Conservation (phyloP, 306 rosid species). For the Gastrolobium bilobum region DNA sequence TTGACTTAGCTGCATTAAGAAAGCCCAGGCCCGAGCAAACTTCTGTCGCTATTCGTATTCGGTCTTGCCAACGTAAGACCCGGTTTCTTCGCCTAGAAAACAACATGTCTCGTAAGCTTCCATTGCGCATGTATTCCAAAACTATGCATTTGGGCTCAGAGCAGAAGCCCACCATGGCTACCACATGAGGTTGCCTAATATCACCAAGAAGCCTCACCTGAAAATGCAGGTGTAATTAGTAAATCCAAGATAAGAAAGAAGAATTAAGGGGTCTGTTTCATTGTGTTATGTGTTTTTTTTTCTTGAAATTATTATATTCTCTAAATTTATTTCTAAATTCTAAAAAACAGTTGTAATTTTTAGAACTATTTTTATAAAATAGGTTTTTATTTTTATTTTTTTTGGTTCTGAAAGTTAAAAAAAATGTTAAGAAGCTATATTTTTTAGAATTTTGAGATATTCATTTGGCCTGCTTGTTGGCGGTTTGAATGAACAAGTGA, state of each 20-base stretch:
- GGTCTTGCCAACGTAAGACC: constrained; percentile 66
- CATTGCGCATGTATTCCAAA: constrained; percentile 78
- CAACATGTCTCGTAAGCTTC: constrained; percentile 66
- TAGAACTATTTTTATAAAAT: no score
- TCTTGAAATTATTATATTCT: no score
- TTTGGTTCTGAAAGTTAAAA: no score
- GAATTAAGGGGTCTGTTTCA: no score
- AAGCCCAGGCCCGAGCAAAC: constrained; percentile 68
- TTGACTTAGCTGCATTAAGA: constrained; percentile 57
- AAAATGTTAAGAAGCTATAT: no score
- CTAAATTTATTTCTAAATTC: no score
- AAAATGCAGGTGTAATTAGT: constrained; percentile 24
- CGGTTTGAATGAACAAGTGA: no score
- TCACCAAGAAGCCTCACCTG: constrained; percentile 73
- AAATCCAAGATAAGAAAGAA: neutral
- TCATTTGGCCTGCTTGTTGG: no score
- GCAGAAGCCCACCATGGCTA: constrained; percentile 77
- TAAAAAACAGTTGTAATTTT: no score
- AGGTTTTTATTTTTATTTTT: no score
- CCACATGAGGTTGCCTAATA: constrained; percentile 76
- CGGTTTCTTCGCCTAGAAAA: constrained; percentile 58
- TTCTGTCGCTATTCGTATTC: constrained; percentile 63
- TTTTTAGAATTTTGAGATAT: no score
- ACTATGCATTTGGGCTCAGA: constrained; percentile 64
- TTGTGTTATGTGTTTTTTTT: no score